Percentiles rank a stretch among this genome's conserved stretches.
Evolutionary conservation across 768 basidiomycete species (phyloP).

Genomic region (Naematelia encephala): DNA sequence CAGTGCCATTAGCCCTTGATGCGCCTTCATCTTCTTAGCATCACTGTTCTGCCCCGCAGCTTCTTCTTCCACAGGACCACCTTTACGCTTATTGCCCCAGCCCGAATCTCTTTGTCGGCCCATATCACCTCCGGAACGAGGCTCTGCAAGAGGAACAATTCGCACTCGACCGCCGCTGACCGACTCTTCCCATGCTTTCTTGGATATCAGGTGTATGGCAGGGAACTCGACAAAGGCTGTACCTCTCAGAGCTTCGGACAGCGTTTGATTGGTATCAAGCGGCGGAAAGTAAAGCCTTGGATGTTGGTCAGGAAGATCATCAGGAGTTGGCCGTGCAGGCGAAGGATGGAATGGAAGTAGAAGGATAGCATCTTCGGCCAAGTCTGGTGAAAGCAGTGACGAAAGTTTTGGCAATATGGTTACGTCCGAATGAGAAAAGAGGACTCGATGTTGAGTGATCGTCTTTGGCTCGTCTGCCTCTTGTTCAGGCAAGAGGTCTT

Average conservation of each 20-base stretch:
- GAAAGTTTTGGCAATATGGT: conserved; percentile 15
- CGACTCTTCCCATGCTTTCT: conserved; percentile 59
- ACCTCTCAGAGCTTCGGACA: conserved; percentile 58
- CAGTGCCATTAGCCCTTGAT: conserved; percentile 21
- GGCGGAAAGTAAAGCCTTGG: conserved; percentile 55
- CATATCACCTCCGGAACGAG: neutral
- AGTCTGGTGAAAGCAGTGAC: conserved; percentile 12
- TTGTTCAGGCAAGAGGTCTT: neutral
- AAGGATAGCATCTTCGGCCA: conserved; percentile 12
- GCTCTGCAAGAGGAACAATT: conserved; percentile 48
- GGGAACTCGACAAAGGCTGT: conserved; percentile 80
- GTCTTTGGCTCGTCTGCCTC: conserved; percentile 51
- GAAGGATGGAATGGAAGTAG: conserved; percentile 37
- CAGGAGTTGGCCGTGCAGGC: conserved; percentile 18
- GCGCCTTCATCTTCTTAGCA: conserved; percentile 2
- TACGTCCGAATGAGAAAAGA: conserved; percentile 57
- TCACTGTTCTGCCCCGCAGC: neutral
- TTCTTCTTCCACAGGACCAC: neutral
- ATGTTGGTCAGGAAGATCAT: conserved; percentile 1
- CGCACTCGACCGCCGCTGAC: conserved; percentile 60
- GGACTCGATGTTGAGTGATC: conserved; percentile 54
- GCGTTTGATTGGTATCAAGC: conserved; percentile 57
- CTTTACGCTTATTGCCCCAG: neutral
- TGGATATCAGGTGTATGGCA: conserved; percentile 71
- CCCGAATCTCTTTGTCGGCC: neutral